Evolutionary conservation across 208 protist species (phyloP).

Genomic region (Balamuthia mandrillaris): DNA sequence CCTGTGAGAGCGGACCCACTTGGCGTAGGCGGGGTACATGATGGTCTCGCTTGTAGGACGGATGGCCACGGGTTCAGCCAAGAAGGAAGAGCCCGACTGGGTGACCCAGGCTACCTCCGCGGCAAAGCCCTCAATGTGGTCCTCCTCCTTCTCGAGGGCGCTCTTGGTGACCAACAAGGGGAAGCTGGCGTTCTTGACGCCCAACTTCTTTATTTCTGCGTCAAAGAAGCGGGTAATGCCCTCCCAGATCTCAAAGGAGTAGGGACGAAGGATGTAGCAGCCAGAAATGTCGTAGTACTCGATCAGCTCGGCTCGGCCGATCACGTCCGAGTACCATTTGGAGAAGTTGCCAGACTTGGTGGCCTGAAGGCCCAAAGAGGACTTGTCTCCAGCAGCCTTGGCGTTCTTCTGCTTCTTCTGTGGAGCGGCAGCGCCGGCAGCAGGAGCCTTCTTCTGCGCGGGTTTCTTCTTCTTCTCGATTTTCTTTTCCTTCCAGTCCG

Average conservation of each 20-base stretch:
- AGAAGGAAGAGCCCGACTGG: constrained; percentile 66
- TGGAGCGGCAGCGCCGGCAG: background rate
- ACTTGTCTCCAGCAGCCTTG: background rate
- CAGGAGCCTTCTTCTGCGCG: background rate
- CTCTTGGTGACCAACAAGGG: constrained; percentile 93
- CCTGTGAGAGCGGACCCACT: constrained; percentile 93
- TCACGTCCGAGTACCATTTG: constrained; percentile 95
- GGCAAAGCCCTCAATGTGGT: constrained; percentile 97
- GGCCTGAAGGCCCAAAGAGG: constrained; percentile 82
- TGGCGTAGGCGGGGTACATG: constrained; percentile 96
- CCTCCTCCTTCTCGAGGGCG: constrained; percentile 92
- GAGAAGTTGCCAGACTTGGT: constrained; percentile 88
- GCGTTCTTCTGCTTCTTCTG: background rate
- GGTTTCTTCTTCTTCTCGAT: constrained; percentile 36
- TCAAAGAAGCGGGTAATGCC: constrained; percentile 83
- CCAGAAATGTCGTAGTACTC: constrained; percentile 99
- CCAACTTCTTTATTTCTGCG: constrained; percentile 83
- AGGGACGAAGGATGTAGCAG: constrained; percentile 97
- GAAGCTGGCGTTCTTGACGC: constrained; percentile 96
- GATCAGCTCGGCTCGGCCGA: constrained; percentile 95
- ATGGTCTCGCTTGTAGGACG: constrained; percentile 98
- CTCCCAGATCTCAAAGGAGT: constrained; percentile 95
- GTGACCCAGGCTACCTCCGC: constrained; percentile 93
- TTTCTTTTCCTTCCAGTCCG: constrained; percentile 14
- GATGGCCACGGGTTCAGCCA: constrained; percentile 93